Conservation (phyloP, 2,329 filamentous ascomycete species). For the Dendryphion nanum region DNA sequence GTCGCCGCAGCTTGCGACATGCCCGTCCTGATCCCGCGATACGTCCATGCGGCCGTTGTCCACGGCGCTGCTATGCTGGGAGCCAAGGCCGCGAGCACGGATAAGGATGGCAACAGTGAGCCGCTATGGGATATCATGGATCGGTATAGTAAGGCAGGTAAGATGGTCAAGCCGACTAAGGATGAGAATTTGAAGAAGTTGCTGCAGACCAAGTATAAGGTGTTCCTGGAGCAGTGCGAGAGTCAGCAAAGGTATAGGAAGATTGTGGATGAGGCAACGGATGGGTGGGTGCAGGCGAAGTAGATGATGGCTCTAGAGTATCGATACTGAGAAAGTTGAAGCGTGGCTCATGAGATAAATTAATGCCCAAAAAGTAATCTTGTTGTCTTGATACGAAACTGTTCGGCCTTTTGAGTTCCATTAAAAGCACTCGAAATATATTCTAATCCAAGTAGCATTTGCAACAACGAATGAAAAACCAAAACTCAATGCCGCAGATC, state of each 20-base stretch:
- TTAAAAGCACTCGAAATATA: too few relatives aligned
- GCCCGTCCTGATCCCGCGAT: constrained; percentile 89
- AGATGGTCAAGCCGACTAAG: constrained; percentile 71
- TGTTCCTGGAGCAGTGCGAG: constrained; percentile 91
- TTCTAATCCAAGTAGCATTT: too few relatives aligned
- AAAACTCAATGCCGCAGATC: too few relatives aligned
- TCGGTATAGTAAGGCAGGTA: constrained; percentile 91
- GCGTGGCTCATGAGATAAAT: too few relatives aligned
- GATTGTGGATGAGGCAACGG: constrained; percentile 64
- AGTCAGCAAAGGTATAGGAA: constrained; percentile 80
- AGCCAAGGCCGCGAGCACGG: constrained; percentile 89
- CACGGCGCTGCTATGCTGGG: constrained; percentile 99
- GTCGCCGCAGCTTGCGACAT: constrained; percentile 88
- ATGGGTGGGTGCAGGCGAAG: constrained; percentile 25
- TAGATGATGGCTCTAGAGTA: too few relatives aligned
- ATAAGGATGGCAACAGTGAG: constrained; percentile 75
- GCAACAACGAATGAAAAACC: too few relatives aligned
- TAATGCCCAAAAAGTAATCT: too few relatives aligned
- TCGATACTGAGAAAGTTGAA: too few relatives aligned
- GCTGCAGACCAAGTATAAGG: constrained; percentile 83
- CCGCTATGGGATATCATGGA: constrained; percentile 97
- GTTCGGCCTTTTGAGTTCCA: too few relatives aligned
- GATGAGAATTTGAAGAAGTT: constrained; percentile 74
- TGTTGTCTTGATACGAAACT: too few relatives aligned
- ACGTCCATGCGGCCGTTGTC: constrained; percentile 92